phyloP scores from a whole-genome alignment of 1,284 basidiomycete genomes.

The Austroboletus niveus region DNA sequence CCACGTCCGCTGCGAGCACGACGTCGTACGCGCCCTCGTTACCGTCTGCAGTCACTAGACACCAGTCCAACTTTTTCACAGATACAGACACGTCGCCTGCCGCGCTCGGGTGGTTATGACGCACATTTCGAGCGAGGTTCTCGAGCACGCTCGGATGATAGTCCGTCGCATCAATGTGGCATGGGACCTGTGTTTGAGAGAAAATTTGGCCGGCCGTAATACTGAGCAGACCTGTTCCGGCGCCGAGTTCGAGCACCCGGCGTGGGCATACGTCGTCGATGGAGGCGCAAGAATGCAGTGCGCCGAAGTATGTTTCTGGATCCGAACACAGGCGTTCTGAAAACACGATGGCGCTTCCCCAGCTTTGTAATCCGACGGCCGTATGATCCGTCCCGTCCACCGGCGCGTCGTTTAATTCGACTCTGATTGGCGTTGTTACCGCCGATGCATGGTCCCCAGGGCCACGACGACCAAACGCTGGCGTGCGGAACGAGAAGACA shows the following conservation, averaged over 20 bases:
- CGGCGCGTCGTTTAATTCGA: conserved; percentile 79
- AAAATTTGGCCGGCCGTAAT: conserved; percentile 67
- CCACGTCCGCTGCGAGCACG: conserved; percentile 67
- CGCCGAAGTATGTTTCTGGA: conserved; percentile 46
- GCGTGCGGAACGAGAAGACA: conserved; percentile 39
- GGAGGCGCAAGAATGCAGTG: background rate
- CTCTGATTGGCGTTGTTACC: conserved; percentile 31
- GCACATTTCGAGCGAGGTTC: conserved; percentile 68
- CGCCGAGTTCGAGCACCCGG: conserved; percentile 78
- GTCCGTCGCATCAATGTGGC: conserved; percentile 69
- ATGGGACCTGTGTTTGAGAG: conserved; percentile 10
- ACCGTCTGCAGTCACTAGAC: conserved; percentile 27
- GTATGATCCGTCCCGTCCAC: conserved; percentile 72
- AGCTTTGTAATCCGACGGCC: conserved; percentile 84
- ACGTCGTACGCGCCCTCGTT: conserved; percentile 46
- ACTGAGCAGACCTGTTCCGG: conserved; percentile 83
- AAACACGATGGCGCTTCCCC: conserved; percentile 81
- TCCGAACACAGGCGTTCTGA: conserved; percentile 64
- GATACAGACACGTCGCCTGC: conserved; percentile 33
- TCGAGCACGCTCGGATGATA: conserved; percentile 75
- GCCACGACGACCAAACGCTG: conserved; percentile 1
- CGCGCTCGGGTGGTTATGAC: conserved; percentile 14
- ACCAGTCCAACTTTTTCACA: conserved; percentile 71
- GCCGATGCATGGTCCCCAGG: background rate
- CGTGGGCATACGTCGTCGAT: conserved; percentile 31